Conservation (phyloP, 768 basidiomycete species). For the Mycena rebaudengoi region DNA sequence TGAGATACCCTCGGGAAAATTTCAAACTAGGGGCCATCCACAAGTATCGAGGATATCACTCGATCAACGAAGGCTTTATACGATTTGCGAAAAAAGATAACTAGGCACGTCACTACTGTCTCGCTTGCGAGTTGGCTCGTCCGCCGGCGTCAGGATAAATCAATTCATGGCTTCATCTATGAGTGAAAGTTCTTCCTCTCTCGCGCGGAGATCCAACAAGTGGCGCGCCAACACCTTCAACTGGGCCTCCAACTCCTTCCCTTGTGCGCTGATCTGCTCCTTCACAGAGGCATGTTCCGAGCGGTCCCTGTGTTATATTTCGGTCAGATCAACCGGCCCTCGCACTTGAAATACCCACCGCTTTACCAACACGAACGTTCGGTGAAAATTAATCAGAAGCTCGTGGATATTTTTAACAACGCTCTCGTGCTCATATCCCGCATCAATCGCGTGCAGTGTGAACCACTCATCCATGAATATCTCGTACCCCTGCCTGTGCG, state of each 20-base stretch:
- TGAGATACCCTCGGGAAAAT: too few species aligned
- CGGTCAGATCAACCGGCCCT: conserved; percentile 1
- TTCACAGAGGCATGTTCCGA: background rate
- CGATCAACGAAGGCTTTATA: too few species aligned
- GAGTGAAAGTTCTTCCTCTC: conserved; percentile 2
- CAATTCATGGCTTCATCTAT: background rate
- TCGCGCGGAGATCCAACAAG: background rate
- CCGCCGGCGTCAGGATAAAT: background rate
- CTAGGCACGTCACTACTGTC: background rate
- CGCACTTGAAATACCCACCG: background rate
- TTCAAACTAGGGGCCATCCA: too few species aligned
- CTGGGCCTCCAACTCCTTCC: conserved; percentile 6
- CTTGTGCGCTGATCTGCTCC: background rate
- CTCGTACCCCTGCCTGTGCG: background rate
- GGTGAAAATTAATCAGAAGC: background rate
- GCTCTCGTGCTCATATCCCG: conserved; percentile 1
- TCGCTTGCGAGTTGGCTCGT: background rate
- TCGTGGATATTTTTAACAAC: conserved; percentile 1
- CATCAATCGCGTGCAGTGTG: background rate
- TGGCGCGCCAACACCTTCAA: background rate
- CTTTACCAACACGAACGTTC: background rate
- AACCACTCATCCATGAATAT: conserved; percentile 3
- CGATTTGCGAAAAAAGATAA: too few species aligned
- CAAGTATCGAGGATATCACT: too few species aligned
- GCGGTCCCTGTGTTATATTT: background rate